Evolutionary conservation across 2,329 filamentous ascomycete species (phyloP), one percentile per base, ranked within the genome.

Genomic region (Ascochyta clinopodiicola): DNA sequence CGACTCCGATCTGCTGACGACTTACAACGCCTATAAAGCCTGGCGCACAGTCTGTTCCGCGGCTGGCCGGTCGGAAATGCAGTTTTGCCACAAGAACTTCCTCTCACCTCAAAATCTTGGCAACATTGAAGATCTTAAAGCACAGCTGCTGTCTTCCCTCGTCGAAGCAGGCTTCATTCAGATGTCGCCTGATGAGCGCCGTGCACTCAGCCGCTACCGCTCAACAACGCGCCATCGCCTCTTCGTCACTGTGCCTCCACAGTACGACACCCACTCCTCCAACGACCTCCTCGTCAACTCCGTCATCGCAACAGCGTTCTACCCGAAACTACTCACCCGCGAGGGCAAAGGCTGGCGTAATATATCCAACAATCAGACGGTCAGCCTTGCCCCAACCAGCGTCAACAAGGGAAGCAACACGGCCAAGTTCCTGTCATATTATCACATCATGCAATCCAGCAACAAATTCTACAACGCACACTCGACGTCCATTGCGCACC

Each of bases 101-200:
- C 84, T 99, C 47, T 94, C 88, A 57, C 84, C 89, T n/a, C 92
- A 96, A 72, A 95, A 91, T 3, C 82, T 99, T 4, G 82, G 87
- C 42, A 96, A 95, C 60, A 96, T 99, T 61, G 95, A 99, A 74
- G 95, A 99, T 66, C 83, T 98, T 48, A 99, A 98, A 76, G 90
- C 90, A 6, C 95, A 99, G 69, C 85, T 99, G 0, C 81, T 97
- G 1, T 88, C 91, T 2, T 90, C 91, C 0, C 82, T 99, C 1
- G 89, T 89, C 6, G 95, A 98, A 66, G 91, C 92, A 0, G 91
- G 92, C 0, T 90, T 97, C 61, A 78, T 98, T 6, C 85, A 84
- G 10, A 81, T 97, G 2, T 90, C 90, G 0, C 81, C 86, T 0
- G 86, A 88, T 2, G 92, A 97, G 73, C 85, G 89, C 40, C 81